Evolutionary conservation across 2,329 filamentous ascomycete species (phyloP).

Genomic region (Microthyrium microscopicum): DNA sequence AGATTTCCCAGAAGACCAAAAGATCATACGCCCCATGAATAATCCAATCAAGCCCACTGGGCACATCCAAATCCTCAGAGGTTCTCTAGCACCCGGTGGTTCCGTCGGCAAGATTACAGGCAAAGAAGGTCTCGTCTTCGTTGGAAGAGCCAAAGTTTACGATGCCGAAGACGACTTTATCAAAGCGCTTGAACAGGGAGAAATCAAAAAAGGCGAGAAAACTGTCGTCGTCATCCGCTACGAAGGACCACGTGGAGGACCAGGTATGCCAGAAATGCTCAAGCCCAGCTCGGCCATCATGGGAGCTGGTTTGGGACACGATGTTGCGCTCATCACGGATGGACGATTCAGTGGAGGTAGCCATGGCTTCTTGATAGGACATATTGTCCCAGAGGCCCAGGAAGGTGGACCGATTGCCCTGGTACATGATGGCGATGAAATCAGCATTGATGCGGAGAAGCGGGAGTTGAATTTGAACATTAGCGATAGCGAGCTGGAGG

Average conservation of each 20-base stretch:
- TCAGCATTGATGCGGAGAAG: constrained; percentile 69
- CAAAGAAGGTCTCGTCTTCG: constrained; percentile 53
- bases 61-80: constrained; percentile 57
- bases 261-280: constrained; percentile 62
- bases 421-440: constrained; percentile 62
- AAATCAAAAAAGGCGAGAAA: constrained; percentile 61
- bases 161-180: constrained; percentile 56
- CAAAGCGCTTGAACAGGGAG: constrained; percentile 45
- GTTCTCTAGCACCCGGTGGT: constrained; percentile 51
- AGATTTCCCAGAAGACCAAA: constrained; percentile 51
- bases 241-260: constrained; percentile 56
- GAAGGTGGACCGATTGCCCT: constrained; percentile 74
- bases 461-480: constrained; percentile 49
- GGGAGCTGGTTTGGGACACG: constrained; percentile 55
- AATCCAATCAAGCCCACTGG: constrained; percentile 56
- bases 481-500: constrained; percentile 42
- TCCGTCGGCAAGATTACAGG: constrained; percentile 63
- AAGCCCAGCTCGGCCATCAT: constrained; percentile 58
- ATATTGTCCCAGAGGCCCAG: constrained; percentile 75
- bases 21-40: constrained; percentile 51
- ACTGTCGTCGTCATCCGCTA: constrained; percentile 62
- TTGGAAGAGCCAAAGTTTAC: constrained; percentile 53
- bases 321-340: constrained; percentile 59
- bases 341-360: constrained; percentile 65
- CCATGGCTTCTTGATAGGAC: constrained; percentile 76